Conservation (phyloP, 2,329 filamentous ascomycete genomes). For the Dothiorella sarmentorum region DNA sequence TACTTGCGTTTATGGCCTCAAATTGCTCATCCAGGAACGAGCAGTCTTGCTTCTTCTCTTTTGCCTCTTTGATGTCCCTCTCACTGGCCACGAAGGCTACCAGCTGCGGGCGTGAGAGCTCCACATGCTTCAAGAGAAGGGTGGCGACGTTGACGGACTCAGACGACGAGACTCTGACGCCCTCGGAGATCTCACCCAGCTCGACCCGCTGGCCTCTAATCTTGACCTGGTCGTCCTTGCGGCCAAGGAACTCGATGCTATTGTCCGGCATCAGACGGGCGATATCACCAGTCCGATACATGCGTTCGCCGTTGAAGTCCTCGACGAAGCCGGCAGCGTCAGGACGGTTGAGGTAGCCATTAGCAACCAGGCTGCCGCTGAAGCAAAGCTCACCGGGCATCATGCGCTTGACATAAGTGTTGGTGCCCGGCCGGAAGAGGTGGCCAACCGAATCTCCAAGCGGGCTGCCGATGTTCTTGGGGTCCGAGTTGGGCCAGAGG, state of each 20-base stretch:
- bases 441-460: conserved; percentile 28
- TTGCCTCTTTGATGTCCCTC: conserved; percentile 17
- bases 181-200: conserved; percentile 35
- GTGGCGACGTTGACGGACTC: conserved; percentile 8
- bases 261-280: conserved; percentile 22
- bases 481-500: conserved; percentile 20
- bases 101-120: neutral
- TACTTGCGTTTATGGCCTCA: conserved; percentile 19
- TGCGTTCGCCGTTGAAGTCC: conserved; percentile 19
- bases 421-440: conserved; percentile 29
- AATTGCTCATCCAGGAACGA: conserved; percentile 20
- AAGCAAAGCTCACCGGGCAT: conserved; percentile 28
- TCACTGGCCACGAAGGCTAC: conserved; percentile 19
- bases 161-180: conserved; percentile 35
- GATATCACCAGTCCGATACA: conserved; percentile 24
- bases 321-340: conserved; percentile 29
- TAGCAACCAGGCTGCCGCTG: conserved; percentile 21
- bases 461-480: conserved; percentile 22
- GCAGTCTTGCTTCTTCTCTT: conserved; percentile 21
- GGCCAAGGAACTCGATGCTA: conserved; percentile 22
- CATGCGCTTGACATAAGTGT: conserved; percentile 48
- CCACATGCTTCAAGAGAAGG: conserved; percentile 11
- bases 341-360: conserved; percentile 24
- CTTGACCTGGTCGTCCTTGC: conserved; percentile 25
- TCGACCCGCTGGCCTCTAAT: conserved; percentile 42